These are phyloP conservation scores for Russula griseocarnosa DNA, from an alignment of 768 basidiomycete genomes.

Conservation along the genomic window DNA sequence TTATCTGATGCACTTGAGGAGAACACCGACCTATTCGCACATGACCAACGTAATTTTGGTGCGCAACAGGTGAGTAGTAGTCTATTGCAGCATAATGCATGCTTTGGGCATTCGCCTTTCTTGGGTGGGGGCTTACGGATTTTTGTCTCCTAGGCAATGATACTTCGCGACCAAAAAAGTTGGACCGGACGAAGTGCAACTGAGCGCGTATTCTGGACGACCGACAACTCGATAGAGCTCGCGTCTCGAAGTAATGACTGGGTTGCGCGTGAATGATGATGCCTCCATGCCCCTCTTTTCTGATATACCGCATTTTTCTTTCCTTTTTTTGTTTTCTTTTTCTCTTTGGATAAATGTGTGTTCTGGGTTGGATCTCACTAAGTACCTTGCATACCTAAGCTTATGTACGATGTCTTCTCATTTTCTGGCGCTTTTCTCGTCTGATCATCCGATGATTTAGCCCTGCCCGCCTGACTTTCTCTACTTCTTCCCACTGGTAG, in stretches of 20 bases:
- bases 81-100: slow-evolving; percentile 1
- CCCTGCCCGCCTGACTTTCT: no score
- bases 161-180: slow-evolving; percentile 90
- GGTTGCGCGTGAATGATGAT: slow-evolving; percentile 62
- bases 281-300: neutral
- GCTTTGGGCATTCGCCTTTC: no score
- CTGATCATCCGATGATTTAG: neutral
- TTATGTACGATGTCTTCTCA: slow-evolving; percentile 13
- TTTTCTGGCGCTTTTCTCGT: neutral
- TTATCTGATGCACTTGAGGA: slow-evolving; percentile 87
- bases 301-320: neutral
- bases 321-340: neutral
- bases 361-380: slow-evolving; percentile 17
- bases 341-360: slow-evolving; percentile 7
- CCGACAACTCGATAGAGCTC: slow-evolving; percentile 85
- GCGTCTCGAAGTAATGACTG: slow-evolving; percentile 82
- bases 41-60: slow-evolving; percentile 91
- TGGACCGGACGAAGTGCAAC: slow-evolving; percentile 92
- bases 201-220: slow-evolving; percentile 89
- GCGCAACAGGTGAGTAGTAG: slow-evolving; percentile 78
- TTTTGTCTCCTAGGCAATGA: slow-evolving; percentile 70
- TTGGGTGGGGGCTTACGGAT: neutral
- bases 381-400: slow-evolving; percentile 8
- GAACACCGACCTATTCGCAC: slow-evolving; percentile 86
- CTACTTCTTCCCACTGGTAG: neutral